Conservation (phyloP, 129 eudicot genomes). For the Calendula officinalis region DNA sequence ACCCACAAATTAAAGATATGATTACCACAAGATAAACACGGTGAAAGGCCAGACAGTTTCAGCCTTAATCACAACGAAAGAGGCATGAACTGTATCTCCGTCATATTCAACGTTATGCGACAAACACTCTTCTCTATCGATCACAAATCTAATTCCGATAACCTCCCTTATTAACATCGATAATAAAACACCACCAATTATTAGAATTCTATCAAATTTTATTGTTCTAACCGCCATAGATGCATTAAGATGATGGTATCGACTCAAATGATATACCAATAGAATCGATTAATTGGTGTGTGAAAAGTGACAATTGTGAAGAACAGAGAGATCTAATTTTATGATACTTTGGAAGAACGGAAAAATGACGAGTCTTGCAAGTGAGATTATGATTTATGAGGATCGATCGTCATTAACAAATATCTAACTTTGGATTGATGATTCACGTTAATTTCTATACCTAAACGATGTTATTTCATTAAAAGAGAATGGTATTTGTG, state of each 20-base stretch:
- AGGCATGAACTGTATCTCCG: slow-evolving; percentile 68
- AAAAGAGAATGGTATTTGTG: too few species aligned
- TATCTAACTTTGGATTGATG: background rate
- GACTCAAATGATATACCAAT: background rate
- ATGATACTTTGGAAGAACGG: background rate
- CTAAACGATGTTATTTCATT: too few species aligned
- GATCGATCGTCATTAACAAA: background rate
- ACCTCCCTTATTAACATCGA: slow-evolving; percentile 29
- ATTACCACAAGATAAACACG: slow-evolving; percentile 77
- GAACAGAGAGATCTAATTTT: slow-evolving; percentile 17
- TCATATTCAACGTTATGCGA: slow-evolving; percentile 65
- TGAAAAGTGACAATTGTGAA: background rate
- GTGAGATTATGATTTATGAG: background rate
- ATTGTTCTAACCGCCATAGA: slow-evolving; percentile 20
- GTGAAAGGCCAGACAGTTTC: slow-evolving; percentile 60
- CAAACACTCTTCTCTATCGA: slow-evolving; percentile 74
- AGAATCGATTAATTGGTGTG: background rate
- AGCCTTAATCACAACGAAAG: slow-evolving; percentile 74
- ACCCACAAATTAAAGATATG: background rate
- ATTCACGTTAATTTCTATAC: too few species aligned
- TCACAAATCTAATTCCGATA: slow-evolving; percentile 71
- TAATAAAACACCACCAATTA: slow-evolving; percentile 4
- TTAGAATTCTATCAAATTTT: slow-evolving; percentile 16
- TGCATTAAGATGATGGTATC: slow-evolving; percentile 3
- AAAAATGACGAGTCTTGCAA: background rate